Evolutionary conservation across 768 basidiomycete species (phyloP), one percentile per base, ranked within the genome.

Genomic region (Mycena olivaceomarginata): DNA sequence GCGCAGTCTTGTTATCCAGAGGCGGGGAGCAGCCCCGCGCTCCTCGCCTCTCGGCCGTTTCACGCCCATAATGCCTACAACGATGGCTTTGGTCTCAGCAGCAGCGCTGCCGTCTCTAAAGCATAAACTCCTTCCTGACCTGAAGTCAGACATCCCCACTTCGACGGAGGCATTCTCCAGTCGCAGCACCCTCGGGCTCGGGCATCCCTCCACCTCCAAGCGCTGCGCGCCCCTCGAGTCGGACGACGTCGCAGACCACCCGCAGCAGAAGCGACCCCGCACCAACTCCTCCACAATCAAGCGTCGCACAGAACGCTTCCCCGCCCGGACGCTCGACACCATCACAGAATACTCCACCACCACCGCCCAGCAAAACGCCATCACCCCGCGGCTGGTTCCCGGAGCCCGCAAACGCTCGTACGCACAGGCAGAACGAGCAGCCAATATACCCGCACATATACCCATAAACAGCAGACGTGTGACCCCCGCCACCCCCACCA

Each of bases 271-370:
- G 51, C 43, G 53, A 31, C 31, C 67, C 40, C 67, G 48, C n/a
- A 75, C 70, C n/a, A 64, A 67, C 37, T 74, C 73, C n/a, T 60
- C 66, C 12, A 72, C 71, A 8, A 65, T 72, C 48, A 53, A 71
- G 46, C 46, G 60, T 10, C 71, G 63, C 51, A 65, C 63, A 6
- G 51, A 72, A 63, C 62, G 63, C 46, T 57, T 57, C 63, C 63
- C 71, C 22, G 40, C 22, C 0, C 39, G 71, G 39, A 48, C 65
- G 51, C 71, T 65, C 25, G n/a, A 65, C 41, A 16, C 40, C 11
- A 72, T 72, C 51, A 40, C 20, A 5, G 63, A 72, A 41, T n/a
- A 65, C 66, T 48, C 59, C 37, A 43, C 41, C 31, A 60, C 5
- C 4, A 53, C 9, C 70, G 22, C 51, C 20, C 37, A 56, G 48